Base-by-base conservation (phyloP, 805 yeast species). In the Candida maesae region DNA sequence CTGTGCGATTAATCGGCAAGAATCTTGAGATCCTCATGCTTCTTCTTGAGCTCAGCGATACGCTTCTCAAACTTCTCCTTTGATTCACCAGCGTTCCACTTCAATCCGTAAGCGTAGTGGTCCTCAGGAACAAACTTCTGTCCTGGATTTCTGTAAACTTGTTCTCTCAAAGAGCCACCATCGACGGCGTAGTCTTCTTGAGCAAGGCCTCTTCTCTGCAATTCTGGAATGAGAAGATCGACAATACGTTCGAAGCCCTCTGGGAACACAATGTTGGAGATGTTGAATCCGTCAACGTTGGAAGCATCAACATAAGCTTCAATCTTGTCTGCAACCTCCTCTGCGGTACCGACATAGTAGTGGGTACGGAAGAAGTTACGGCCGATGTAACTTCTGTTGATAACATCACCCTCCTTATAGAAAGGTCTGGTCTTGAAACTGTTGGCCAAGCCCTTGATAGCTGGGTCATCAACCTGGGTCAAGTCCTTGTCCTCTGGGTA, bases 401-500 rank as follows among this genome's bases (percentile, higher is more conserved):
- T 61, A 10, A 51, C 35, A 6, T 53, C 53, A 29, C 55, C 55
- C 10, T 44, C 43, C 21, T 38, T 44, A 36, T 47, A 58, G 36
- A 45, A 47, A n/a, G 48, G 57, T 23, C 41, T 56, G 10, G 56
- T 59, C 36, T 56, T 51, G 37, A 41, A 51, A 21, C 55, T 53
- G 1, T 48, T 49, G 18, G 64, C 65, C 4, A 65, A 57, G 13
- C 61, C 56, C 24, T 66, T 51, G 33, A 65, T 65, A 33, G 58
- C 63, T 19, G 64, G 67, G 39, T 61, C 56, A 8, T 51, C 60
- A 43, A 56, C 66, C 33, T 59, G 48, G 19, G 64, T 58, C 35
- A 70, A 55, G 42, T 70, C 74, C 38, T 68, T 61, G 9, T 68
- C 72, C 71, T 73, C 25, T 60, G 66, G 71, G 66, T 64, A 33